Evolutionary conservation across 768 basidiomycete species (phyloP), one percentile per base, ranked within the genome.

Genomic region (Zangia roseola): DNA sequence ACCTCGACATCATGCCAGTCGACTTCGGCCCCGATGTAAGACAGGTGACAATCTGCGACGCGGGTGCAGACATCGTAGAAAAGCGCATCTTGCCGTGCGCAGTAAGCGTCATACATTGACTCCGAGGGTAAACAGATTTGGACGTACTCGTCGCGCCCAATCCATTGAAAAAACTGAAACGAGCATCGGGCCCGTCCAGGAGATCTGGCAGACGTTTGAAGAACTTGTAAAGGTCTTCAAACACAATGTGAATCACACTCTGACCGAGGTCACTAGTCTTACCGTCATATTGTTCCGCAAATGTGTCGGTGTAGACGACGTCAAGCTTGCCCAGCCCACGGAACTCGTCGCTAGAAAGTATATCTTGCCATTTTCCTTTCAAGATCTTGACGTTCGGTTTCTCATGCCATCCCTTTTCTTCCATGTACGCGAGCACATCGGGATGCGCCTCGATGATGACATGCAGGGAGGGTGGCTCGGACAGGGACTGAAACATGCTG

Each of bases 161-260:
- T 12, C 97, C 97, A 61, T 99, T 92, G 78, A 98, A 99, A 71
- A 98, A 99, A 52, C 92, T 87, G 64, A 94, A 90, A 14, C 82
- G 75, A n/a, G 88, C 86, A 13, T 83, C 74, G n/a, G 82, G 78
- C 13, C 83, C 83, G 19, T 77, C 75, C 14, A 97, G 74, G 5
- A 99, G 74, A 57, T 88, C 76, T 3, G 91, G 91, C 3, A 97
- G 67, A 38, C 78, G 72, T 46, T 83, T 81, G 67, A 99, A 97
- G 71, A 98, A 95, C 25, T 73, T 71, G 56, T 80, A 81, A 33
- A 98, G 77, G 53, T 87, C 87, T 74, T 48, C 14, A 45, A 24
- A 53, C 36, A 34, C 24, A 17, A 9, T 45, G 25, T 41, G 21
- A 17, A 8, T 31, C 33, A 24, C 5, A 19, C 12, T 10, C 47